Base-by-base conservation (phyloP, 2,329 filamentous ascomycete genomes). In the Zymoseptoria tritici region DNA sequence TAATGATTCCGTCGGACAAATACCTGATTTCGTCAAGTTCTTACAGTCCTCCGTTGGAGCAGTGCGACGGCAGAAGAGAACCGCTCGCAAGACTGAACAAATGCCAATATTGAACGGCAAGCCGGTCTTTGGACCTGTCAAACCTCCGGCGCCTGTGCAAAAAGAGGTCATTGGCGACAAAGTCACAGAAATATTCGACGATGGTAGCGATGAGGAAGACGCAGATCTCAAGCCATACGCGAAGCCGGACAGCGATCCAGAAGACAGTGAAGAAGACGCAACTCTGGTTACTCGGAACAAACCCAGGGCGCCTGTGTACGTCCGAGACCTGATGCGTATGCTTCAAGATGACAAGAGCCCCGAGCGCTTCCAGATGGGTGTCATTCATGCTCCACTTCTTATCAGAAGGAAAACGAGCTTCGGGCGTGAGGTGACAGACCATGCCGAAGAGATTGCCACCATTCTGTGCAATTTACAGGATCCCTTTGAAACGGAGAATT, bases 221-320 rank as follows among this genome's bases (percentile, higher is more conserved):
- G 84, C 87, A 16, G 88, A 89, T 61, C 78, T 97, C 1, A 78
- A 85, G 2, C 83, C 90, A 0, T 96, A 97, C 67, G 83, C 84
- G 13, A 97, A 96, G 72, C 90, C 90, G 0, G 90, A 91, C 68
- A 91, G 89, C 1, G 94, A 99, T 66, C 83, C 85, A 0, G 90
- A 95, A 71, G 94, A 99, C 71, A 93, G 91, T 0, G 91, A 97
- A 59, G 92, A 97, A 46, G 95, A 99, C 67, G 87, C 94, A 4
- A 96, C 91, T 0, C 78, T 96, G 19, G 82, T 97, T 54, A 87
- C 89, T 59, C 83, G 92, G 13, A 86, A 94, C 73, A 97, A 94
- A 67, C 84, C 88, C 21, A 88, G 84, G 60, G 83, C 91, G 0
- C 94, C 94, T 1, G 91, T 99, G 70, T 97, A 97, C 69, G 88